Evolutionary conservation across 75 land plant genomes (phyloP), one percentile per base, ranked within the genome.

Genomic region (Chamaecyparis obtusa): DNA sequence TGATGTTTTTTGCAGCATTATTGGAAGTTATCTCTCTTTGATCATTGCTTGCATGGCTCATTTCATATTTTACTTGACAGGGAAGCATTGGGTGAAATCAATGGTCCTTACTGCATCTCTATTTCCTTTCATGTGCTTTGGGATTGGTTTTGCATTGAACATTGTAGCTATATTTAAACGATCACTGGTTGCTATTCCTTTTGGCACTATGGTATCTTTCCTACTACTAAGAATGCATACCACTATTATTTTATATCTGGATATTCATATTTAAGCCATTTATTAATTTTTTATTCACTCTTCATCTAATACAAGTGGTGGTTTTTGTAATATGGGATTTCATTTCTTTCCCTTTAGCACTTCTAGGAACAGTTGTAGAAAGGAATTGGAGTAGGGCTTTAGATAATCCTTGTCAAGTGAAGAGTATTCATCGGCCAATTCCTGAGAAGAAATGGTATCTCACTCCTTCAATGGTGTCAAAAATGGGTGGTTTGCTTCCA

Each of bases 391-490:
- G 72, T 83, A 85, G 89, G 48, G 87, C 90, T 21, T 84, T 89
- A 27, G 90, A 89, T 60, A 89, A 87, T 82, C 90, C 90, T 33
- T 89, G 90, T 46, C 88, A 89, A 35, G 89, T 89, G 27, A 89
- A 89, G 86, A 89, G 90, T 21, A 89, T 89, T 69, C 90, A 89
- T 79, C 89, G 90, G 48, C 90, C 90, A 19, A 89, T 89, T 88
- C 90, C 90, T 30, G 90, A 89, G 78, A 89, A 87, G 90, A 89
- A 89, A 56, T 89, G 90, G 90, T 89, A 89, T 89, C 90, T 89
- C 32, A 87, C 71, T 54, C 90, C 90, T 64, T 89, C 90, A 14
- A 44, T 89, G 32, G 89, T 89, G 13, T 88, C 90, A 17, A 36
- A 83, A 37, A 89, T 89, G 90, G 90, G 90, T 13, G 90, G 90